Evolutionary conservation across 1,139 yeast genomes (phyloP).

Genomic region (Nakaseomyces delphensis): DNA sequence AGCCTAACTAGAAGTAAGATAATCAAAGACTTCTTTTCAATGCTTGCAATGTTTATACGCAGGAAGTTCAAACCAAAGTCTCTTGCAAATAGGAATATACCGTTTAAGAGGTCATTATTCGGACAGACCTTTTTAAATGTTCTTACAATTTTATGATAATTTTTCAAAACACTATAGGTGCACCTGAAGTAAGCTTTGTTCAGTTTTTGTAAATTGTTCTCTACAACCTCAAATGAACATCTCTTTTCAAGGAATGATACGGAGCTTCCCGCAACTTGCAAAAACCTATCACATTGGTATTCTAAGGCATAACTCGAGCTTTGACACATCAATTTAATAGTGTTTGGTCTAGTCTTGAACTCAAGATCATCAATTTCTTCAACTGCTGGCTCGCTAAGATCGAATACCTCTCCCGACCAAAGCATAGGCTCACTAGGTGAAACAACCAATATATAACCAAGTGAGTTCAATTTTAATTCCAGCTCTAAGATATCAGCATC

Average conservation of each 20-base stretch:
- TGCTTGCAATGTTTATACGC: conserved; percentile 50
- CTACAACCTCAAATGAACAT: conserved; percentile 67
- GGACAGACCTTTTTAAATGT: conserved; percentile 44
- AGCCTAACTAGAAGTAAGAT: conserved; percentile 66
- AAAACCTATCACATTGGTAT: conserved; percentile 38
- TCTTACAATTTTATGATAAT: conserved; percentile 47
- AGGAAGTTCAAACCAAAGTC: conserved; percentile 76
- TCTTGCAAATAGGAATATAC: conserved; percentile 68
- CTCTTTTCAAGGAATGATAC: conserved; percentile 49
- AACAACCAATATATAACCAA: conserved; percentile 62
- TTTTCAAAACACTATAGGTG: conserved; percentile 57
- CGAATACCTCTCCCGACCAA: conserved; percentile 80
- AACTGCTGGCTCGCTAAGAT: conserved; percentile 32
- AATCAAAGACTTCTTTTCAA: conserved; percentile 51
- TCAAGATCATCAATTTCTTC: conserved; percentile 26
- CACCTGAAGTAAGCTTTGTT: conserved; percentile 63
- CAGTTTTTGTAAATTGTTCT: conserved; percentile 60
- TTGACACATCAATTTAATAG: conserved; percentile 59
- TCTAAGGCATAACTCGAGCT: conserved; percentile 47
- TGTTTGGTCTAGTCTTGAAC: conserved; percentile 53
- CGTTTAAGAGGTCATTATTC: conserved; percentile 70
- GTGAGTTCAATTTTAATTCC: conserved; percentile 26
- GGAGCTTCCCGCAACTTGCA: conserved; percentile 47
- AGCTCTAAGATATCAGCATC: conserved; percentile 31
- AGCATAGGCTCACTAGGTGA: conserved; percentile 79